Base-by-base conservation (phyloP, 1,284 basidiomycete genomes). In the Moesziomyces parantarcticus region DNA sequence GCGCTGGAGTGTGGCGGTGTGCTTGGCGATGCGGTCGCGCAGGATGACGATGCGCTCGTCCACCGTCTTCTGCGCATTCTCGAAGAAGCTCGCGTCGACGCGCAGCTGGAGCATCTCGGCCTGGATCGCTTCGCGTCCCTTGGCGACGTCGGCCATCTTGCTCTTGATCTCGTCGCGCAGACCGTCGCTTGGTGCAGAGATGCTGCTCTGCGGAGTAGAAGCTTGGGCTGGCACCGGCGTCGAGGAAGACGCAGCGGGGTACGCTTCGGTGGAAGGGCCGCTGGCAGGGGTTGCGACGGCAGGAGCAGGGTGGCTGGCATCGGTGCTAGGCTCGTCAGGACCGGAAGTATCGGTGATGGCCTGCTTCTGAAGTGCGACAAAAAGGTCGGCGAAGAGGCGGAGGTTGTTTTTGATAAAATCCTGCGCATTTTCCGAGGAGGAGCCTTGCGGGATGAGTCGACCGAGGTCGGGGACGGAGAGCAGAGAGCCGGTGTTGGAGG, bases 341-440 rank as follows among this genome's bases (percentile, higher is more conserved):
- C n/a, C 49, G 11, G 50, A 20, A 32, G 41, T 20, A 26, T 67
- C 70, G 25, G 60, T 57, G 53, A 22, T 54, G 1, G 65, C 71
- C 41, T 74, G 71, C 61, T 69, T 74, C 49, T 74, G 71, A 6
- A 74, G 71, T 11, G 65, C 71, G 2, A 68, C 61, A 46, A 74
- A 74, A 42, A 74, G 65, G 7, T 74, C 71, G 36, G 61, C 71
- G 42, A 74, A 74, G 4, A 74, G 55, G 18, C 58, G 53, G 10
- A 74, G 51, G 23, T 74, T 64, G 50, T 64, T 69, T 48, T 61
- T 54, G 21, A 74, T 74, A 40, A 68, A 74, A 9, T 20, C 57
- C 36, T 74, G 61, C 1, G 65, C 65, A n/a, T 58, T 57, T 16
- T 69, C 65, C 8, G 71, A 68, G 0, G 65, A 46, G 9, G 54